These are phyloP conservation scores for Plasmopara viticola DNA, from an alignment of 352 stramenopile species.

Conservation along the genomic window DNA sequence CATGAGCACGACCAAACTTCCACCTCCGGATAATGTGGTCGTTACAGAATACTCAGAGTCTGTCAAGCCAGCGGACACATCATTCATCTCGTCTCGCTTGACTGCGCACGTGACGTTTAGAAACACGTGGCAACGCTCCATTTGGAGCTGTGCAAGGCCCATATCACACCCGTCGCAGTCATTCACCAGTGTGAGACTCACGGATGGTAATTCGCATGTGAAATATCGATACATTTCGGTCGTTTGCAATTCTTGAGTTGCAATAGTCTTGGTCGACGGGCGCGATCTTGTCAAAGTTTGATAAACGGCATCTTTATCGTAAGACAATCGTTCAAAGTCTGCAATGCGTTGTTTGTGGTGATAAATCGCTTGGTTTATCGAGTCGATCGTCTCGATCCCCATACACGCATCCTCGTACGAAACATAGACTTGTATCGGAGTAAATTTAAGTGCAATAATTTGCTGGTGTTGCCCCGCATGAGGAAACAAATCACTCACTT, in stretches of 20 bases:
- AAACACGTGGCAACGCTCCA: constrained; percentile 66
- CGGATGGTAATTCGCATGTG: constrained; percentile 58
- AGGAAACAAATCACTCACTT: constrained; percentile 63
- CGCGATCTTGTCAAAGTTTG: constrained; percentile 10
- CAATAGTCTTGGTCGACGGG: constrained; percentile 18
- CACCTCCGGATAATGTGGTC: constrained; percentile 61
- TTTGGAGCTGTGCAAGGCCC: constrained; percentile 67
- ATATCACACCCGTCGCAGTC: constrained; percentile 85
- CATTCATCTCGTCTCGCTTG: constrained; percentile 7
- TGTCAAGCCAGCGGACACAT: constrained; percentile 1
- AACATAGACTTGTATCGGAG: constrained; percentile 68
- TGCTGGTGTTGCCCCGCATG: constrained; percentile 63
- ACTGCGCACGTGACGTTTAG: constrained; percentile 59
- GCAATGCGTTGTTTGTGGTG: constrained; percentile 15
- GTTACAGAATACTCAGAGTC: not conserved
- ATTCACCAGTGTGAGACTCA: constrained; percentile 77
- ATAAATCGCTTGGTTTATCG: constrained; percentile 26
- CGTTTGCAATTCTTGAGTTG: constrained; percentile 9
- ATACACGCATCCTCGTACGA: constrained; percentile 76
- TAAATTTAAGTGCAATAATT: constrained; percentile 66
- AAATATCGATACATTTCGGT: constrained; percentile 72
- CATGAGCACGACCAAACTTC: constrained; percentile 50
- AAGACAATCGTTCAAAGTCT: constrained; percentile 2
- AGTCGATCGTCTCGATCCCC: constrained; percentile 41
- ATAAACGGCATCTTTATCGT: constrained; percentile 2